Conservation (phyloP, 2,329 filamentous ascomycete species). For the Fonsecaea monophora region DNA sequence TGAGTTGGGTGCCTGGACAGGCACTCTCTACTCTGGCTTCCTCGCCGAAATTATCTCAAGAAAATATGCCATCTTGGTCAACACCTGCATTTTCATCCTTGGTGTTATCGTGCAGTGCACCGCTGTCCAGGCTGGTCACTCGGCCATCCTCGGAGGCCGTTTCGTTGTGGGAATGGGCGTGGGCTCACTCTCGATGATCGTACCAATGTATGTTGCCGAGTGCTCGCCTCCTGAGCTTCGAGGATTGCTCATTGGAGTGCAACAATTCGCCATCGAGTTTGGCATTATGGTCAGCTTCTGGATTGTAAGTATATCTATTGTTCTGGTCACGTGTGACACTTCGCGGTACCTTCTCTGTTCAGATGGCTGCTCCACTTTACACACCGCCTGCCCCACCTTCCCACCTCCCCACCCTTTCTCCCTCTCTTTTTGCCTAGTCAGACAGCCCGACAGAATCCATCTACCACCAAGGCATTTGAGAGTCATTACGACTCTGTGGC, state of each 20-base stretch:
- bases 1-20: constrained; percentile 50
- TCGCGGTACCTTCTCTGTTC: no score
- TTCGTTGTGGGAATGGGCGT: constrained; percentile 53
- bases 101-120: constrained; percentile 57
- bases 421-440: no score
- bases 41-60: constrained; percentile 48
- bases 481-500: no score
- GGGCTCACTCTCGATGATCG: constrained; percentile 51
- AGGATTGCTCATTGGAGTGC: constrained; percentile 51
- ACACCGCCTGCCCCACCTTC: no score
- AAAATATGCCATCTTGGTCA: constrained; percentile 45
- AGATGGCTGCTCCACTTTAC: no score
- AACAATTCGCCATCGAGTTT: constrained; percentile 53
- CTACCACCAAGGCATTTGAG: no score
- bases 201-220: constrained; percentile 48
- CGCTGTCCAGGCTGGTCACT: constrained; percentile 44
- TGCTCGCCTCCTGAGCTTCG: constrained; percentile 51
- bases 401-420: no score
- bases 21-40: constrained; percentile 48
- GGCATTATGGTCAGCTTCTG: constrained; percentile 55
- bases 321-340: no score
- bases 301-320: constrained; percentile 39
- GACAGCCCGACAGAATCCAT: no score
- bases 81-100: constrained; percentile 46
- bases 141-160: constrained; percentile 49